Percentiles rank a stretch among this genome's conserved stretches.
Evolutionary conservation across 1,284 basidiomycete genomes (phyloP).

Genomic region (Leccinum laetum): DNA sequence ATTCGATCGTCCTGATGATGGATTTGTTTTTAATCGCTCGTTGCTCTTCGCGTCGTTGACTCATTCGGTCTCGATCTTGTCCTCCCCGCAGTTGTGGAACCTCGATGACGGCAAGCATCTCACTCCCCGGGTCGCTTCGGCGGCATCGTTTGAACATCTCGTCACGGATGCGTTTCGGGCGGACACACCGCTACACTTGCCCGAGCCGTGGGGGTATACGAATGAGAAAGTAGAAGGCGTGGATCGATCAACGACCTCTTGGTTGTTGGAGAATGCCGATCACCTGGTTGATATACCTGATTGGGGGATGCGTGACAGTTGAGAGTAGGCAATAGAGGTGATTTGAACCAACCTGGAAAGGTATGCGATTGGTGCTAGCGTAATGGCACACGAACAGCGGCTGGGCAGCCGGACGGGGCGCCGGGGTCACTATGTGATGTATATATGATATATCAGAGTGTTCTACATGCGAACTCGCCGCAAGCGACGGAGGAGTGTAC

Average conservation of each 20-base stretch:
- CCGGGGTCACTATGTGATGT: not conserved
- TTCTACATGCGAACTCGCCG: not conserved
- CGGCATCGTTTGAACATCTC: constrained; percentile 24
- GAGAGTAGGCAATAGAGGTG: not conserved
- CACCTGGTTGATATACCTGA: not conserved
- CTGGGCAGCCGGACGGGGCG: not conserved
- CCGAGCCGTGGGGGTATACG: constrained; percentile 24
- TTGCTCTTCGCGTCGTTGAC: not conserved
- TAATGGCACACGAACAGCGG: not conserved
- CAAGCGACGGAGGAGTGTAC: not conserved
- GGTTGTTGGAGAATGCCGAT: constrained; percentile 9
- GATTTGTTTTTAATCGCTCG: not conserved
- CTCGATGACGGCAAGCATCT: constrained; percentile 24
- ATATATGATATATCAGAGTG: not conserved
- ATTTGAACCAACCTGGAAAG: not conserved
- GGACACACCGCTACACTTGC: constrained; percentile 17
- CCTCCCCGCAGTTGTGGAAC: constrained; percentile 22
- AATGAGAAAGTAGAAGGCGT: not conserved
- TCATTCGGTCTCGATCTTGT: not conserved
- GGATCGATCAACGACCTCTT: not conserved
- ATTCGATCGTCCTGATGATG: not conserved
- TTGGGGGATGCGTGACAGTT: constrained; percentile 1
- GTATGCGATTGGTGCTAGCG: not conserved
- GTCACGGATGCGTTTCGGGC: constrained; percentile 21
- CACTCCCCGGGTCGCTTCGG: constrained; percentile 24